Conservation (phyloP, 2,329 filamentous ascomycete species). For the Laburnicola sp. region DNA sequence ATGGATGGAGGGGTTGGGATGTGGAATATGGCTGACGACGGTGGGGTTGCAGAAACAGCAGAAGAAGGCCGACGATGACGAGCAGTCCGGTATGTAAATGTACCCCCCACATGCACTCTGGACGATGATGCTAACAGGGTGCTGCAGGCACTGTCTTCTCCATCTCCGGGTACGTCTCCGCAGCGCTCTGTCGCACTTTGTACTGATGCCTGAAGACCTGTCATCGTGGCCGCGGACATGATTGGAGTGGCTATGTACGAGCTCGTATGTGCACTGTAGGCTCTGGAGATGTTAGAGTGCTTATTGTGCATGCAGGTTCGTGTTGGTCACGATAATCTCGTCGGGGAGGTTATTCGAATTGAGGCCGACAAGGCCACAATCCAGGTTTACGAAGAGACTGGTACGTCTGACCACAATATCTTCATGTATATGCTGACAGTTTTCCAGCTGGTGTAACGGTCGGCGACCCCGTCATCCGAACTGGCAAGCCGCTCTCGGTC, state of each 20-base stretch:
- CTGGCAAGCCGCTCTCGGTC: slow-evolving; percentile 94
- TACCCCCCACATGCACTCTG: neutral
- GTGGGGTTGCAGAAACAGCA: slow-evolving; percentile 35
- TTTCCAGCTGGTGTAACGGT: slow-evolving; percentile 86
- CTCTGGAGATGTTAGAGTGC: neutral
- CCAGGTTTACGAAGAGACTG: slow-evolving; percentile 98
- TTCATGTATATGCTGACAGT: neutral
- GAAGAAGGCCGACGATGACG: slow-evolving; percentile 48
- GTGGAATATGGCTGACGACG: slow-evolving; percentile 29
- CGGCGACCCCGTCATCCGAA: slow-evolving; percentile 87
- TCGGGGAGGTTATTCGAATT: slow-evolving; percentile 98
- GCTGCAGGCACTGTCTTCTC: slow-evolving; percentile 66
- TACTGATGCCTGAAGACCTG: slow-evolving; percentile 61
- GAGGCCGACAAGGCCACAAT: slow-evolving; percentile 94
- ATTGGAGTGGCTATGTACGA: slow-evolving; percentile 99
- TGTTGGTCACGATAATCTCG: slow-evolving; percentile 88
- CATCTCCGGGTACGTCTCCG: slow-evolving; percentile 61
- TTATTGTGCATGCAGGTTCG: slow-evolving; percentile 63
- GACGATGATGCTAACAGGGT: slow-evolving; percentile 18
- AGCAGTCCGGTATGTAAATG: slow-evolving; percentile 58
- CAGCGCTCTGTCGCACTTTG: slow-evolving; percentile 13
- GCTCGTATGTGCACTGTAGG: slow-evolving; percentile 63
- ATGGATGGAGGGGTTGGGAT: slow-evolving; percentile 9
- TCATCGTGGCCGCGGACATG: slow-evolving; percentile 98
- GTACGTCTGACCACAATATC: slow-evolving; percentile 54